Percentiles rank a stretch among this genome's conserved stretches.
phyloP scores from a whole-genome alignment of 2,329 filamentous ascomycete genomes.

The Ramichloridium luteum region DNA sequence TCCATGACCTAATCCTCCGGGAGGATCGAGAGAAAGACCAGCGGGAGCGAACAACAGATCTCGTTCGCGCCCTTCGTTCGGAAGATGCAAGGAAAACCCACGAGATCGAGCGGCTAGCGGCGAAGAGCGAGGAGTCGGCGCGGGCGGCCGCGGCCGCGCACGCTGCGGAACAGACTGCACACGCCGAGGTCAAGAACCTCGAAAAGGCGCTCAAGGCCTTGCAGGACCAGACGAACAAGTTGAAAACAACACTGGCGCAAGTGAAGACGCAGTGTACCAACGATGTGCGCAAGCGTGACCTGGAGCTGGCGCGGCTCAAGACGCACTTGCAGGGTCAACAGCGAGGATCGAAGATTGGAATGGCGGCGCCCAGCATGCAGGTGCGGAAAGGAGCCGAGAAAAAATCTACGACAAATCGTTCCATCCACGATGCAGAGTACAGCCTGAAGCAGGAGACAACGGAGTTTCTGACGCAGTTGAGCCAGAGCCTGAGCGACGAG shows the following conservation, averaged over 20 bases:
- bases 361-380: conserved; percentile 37
- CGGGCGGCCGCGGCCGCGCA: conserved; percentile 62
- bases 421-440: conserved; percentile 46
- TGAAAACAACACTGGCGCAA: conserved; percentile 70
- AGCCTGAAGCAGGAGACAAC: conserved; percentile 78
- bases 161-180: conserved; percentile 56
- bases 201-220: conserved; percentile 62
- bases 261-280: conserved; percentile 78
- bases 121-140: conserved; percentile 44
- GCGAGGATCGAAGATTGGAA: conserved; percentile 34
- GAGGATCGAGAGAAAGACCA: conserved; percentile 90
- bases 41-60: conserved; percentile 68
- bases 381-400: conserved; percentile 30
- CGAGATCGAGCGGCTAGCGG: conserved; percentile 13
- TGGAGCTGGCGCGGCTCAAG: conserved; percentile 80
- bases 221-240: conserved; percentile 69
- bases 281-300: conserved; percentile 79
- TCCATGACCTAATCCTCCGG: conserved; percentile 84
- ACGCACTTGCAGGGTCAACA: conserved; percentile 62
- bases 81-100: conserved; percentile 59
- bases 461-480: conserved; percentile 75
- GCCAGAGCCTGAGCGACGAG: conserved; percentile 75
- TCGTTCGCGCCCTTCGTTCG: conserved; percentile 61
- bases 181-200: conserved; percentile 70
- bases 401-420: conserved; percentile 26